These are phyloP conservation scores for Boletus pseudo-olivaceus DNA, from an alignment of 768 basidiomycete species.

Conservation along the genomic window DNA sequence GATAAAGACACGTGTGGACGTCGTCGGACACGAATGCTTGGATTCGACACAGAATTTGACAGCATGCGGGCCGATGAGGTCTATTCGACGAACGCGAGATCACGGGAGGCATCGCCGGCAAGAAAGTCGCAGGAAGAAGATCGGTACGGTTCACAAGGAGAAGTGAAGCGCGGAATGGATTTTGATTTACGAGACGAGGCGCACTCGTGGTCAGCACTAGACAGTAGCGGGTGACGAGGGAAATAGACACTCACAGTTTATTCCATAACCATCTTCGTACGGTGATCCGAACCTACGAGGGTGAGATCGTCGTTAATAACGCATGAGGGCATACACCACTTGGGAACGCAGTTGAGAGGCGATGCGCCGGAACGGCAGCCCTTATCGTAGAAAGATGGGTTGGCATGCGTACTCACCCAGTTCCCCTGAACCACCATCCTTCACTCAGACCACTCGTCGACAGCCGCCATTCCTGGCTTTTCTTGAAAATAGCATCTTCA, in stretches of 20 bases:
- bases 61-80: slow-evolving; percentile 71
- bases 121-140: neutral
- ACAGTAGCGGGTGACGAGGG: neutral
- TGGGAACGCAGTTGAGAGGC: neutral
- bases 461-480: slow-evolving; percentile 80
- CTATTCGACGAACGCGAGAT: slow-evolving; percentile 37
- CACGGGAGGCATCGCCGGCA: neutral
- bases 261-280: slow-evolving; percentile 87
- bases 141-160: neutral
- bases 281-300: slow-evolving; percentile 65
- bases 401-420: slow-evolving; percentile 50
- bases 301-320: slow-evolving; percentile 6
- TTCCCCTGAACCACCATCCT: slow-evolving; percentile 82
- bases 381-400: neutral
- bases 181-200: neutral
- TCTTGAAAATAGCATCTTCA: slow-evolving; percentile 70
- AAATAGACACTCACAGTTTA: slow-evolving; percentile 61
- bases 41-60: slow-evolving; percentile 95
- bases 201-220: neutral
- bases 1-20: slow-evolving; percentile 71
- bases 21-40: slow-evolving; percentile 64
- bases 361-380: neutral
- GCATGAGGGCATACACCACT: neutral
- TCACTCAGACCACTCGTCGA: slow-evolving; percentile 89
- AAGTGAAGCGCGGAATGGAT: too few species aligned